Evolutionary conservation across 2,329 filamentous ascomycete genomes (phyloP).

Genomic region (Zasmidium cellare): DNA sequence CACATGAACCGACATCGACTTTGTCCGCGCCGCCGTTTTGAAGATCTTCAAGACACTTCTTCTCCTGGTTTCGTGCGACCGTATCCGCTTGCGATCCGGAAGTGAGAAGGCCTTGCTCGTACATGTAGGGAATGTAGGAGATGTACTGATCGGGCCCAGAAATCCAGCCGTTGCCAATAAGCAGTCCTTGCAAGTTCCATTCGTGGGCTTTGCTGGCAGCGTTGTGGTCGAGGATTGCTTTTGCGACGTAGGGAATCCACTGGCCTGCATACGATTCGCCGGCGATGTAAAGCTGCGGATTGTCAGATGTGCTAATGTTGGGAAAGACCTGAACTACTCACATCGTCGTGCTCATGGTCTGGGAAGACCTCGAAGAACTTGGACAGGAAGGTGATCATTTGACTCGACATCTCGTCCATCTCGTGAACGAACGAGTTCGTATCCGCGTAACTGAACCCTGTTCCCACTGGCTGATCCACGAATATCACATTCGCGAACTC

Average conservation of each 20-base stretch:
- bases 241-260: conserved; percentile 95
- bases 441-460: conserved; percentile 93
- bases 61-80: conserved; percentile 67
- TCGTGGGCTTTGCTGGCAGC: conserved; percentile 49
- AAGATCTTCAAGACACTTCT: conserved; percentile 64
- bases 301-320: conserved; percentile 3
- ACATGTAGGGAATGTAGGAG: conserved; percentile 78
- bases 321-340: conserved; percentile 52
- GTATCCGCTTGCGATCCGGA: conserved; percentile 66
- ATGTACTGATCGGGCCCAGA: conserved; percentile 87
- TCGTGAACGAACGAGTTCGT: conserved; percentile 84
- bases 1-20: conserved; percentile 72
- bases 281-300: conserved; percentile 77
- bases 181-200: conserved; percentile 80
- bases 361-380: conserved; percentile 91
- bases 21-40: conserved; percentile 57
- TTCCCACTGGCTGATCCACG: conserved; percentile 95
- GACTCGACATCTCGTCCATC: conserved; percentile 81
- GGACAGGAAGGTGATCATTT: conserved; percentile 86
- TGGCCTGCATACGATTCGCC: conserved; percentile 97
- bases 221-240: conserved; percentile 85
- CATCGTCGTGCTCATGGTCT: conserved; percentile 87
- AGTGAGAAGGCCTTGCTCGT: conserved; percentile 71
- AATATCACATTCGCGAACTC: conserved; percentile 97
- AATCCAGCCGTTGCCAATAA: conserved; percentile 99